A percentile compares a stretch with the other conserved stretches of the same genome.
Conservation (phyloP, 176 grass and related monocot genomes). For the Avena atlantica region DNA sequence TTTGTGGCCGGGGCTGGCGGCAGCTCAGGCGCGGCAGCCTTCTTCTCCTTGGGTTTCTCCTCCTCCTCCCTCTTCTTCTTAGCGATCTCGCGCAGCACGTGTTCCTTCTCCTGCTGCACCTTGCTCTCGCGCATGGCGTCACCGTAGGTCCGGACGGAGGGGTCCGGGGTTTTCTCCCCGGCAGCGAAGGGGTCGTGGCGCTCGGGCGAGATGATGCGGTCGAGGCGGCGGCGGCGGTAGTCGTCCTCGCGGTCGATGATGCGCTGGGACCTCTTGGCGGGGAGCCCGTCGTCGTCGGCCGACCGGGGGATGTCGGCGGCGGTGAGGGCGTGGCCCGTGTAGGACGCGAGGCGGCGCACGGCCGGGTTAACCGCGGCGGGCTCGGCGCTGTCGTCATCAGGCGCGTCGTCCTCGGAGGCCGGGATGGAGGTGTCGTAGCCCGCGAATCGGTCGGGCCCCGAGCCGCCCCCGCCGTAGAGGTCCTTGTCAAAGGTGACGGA, state of each 20-base stretch:
- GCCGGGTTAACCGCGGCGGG: conserved; percentile 40
- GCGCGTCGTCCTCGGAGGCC: conserved; percentile 74
- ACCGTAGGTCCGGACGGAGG: conserved; percentile 74
- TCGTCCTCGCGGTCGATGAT: conserved; percentile 98
- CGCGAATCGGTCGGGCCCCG: conserved; percentile 78
- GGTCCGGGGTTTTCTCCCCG: conserved; percentile 85
- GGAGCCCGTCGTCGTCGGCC: conserved; percentile 65
- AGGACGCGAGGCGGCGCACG: conserved; percentile 67
- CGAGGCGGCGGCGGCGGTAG: conserved; percentile 71
- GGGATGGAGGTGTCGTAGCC: conserved; percentile 94
- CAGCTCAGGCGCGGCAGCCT: conserved; percentile 46
- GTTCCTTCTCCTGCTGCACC: conserved; percentile 78
- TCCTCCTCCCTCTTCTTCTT: conserved; percentile 96
- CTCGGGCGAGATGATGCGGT: conserved; percentile 87
- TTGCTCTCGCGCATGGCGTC: conserved; percentile 82
- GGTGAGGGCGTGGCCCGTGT: conserved; percentile 73
- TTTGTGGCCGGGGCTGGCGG: conserved; percentile 47
- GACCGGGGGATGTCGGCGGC: conserved; percentile 71
- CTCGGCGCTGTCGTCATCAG: conserved; percentile 54
- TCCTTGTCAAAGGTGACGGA: conserved; percentile 91
- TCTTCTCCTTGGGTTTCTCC: conserved; percentile 68
- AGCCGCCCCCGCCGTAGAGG: conserved; percentile 79
- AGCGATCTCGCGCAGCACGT: conserved; percentile 65
- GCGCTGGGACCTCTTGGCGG: conserved; percentile 61
- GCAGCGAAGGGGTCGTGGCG: conserved; percentile 85